Percentiles rank a stretch among this genome's conserved stretches.
These are phyloP conservation scores for Forsythia viridissima DNA, from an alignment of 257 asterid species.

Conservation along the genomic window DNA sequence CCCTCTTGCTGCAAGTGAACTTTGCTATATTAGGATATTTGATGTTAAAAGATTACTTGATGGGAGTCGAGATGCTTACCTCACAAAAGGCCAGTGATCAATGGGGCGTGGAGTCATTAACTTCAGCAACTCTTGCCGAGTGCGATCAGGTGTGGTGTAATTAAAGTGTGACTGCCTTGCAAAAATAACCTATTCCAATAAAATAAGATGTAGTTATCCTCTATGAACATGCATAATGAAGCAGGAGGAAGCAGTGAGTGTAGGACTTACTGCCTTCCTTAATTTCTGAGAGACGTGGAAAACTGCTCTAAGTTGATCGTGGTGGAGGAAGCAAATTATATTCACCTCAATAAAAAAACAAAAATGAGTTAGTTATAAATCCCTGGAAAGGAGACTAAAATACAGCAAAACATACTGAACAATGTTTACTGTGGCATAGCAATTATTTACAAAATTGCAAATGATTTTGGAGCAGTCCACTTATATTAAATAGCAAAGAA, in stretches of 20 bases:
- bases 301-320: constrained; percentile 87
- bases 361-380: constrained; percentile 16
- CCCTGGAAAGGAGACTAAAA: neutral
- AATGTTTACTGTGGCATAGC: neutral
- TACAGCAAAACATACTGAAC: neutral
- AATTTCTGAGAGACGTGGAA: constrained; percentile 91
- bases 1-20: constrained; percentile 55
- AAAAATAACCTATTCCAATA: constrained; percentile 58
- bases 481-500: neutral
- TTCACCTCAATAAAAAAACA: constrained; percentile 55
- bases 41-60: neutral
- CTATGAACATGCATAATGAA: neutral
- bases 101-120: constrained; percentile 80
- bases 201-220: constrained; percentile 1
- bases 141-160: constrained; percentile 90
- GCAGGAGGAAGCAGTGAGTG: neutral
- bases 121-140: constrained; percentile 83
- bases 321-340: constrained; percentile 90
- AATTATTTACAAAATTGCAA: neutral
- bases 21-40: neutral
- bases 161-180: constrained; percentile 88
- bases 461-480: neutral
- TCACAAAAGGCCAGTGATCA: constrained; percentile 80
- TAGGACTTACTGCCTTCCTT: constrained; percentile 81
- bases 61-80: constrained; percentile 40